These are phyloP conservation scores for Apophysomyces ossiformis DNA, from an alignment of 371 early-diverging fungal species.

Conservation along the genomic window DNA sequence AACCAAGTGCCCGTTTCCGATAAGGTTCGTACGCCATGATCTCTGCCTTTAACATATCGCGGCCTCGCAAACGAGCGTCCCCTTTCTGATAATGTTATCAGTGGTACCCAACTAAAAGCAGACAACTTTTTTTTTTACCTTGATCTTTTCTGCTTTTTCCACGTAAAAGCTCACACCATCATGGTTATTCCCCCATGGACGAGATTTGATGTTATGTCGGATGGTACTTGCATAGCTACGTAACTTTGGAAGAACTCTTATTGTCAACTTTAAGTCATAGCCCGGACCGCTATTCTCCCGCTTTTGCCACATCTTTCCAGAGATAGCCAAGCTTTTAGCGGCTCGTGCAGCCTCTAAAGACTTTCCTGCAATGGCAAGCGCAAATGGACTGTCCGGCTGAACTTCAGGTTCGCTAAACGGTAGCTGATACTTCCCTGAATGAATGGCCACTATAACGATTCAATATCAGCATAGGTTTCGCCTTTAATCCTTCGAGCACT, in stretches of 20 bases:
- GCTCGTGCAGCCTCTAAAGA: conserved; percentile 25
- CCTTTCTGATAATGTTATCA: conserved; percentile 19
- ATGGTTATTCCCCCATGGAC: conserved; percentile 75
- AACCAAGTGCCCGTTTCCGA: conserved; percentile 29
- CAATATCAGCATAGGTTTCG: background rate
- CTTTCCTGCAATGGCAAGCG: conserved; percentile 36
- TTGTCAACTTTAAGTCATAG: conserved; percentile 69
- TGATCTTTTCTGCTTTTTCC: conserved; percentile 59
- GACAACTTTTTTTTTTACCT: conserved; percentile 19
- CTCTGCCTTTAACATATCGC: conserved; percentile 26
- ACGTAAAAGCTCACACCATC: conserved; percentile 78
- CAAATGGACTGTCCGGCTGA: conserved; percentile 33
- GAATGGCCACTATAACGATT: conserved; percentile 39
- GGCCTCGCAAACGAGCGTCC: conserved; percentile 31
- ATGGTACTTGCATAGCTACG: conserved; percentile 68
- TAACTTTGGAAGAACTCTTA: conserved; percentile 80
- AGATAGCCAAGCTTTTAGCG: conserved; percentile 22
- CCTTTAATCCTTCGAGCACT: conserved; percentile 6
- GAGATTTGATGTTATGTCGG: conserved; percentile 65
- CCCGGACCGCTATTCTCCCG: conserved; percentile 29
- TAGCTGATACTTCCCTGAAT: conserved; percentile 45
- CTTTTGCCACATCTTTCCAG: conserved; percentile 23
- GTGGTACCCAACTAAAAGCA: background rate
- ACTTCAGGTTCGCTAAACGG: conserved; percentile 33
- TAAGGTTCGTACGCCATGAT: conserved; percentile 31